phyloP scores from a whole-genome alignment of 495 filamentous ascomycete species.

The Lasiosphaeria hispida region DNA sequence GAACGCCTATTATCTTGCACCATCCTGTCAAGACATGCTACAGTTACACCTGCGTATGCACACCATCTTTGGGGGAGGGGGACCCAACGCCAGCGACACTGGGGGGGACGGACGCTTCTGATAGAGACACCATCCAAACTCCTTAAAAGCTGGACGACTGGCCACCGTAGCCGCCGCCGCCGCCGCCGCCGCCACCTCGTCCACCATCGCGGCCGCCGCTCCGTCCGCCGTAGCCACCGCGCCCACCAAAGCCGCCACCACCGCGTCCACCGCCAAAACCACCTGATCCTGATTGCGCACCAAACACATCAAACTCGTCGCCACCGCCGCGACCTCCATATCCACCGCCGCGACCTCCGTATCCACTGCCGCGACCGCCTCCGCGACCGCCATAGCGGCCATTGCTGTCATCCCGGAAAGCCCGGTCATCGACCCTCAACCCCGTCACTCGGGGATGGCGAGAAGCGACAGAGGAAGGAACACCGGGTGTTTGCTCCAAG shows the following conservation, averaged over 20 bases:
- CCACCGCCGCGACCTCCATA: conserved; percentile 10
- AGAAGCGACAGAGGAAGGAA: conserved; percentile 28
- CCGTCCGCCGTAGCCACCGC: neutral
- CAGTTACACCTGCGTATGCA: conserved; percentile 1
- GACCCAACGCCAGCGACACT: too few relatives aligned
- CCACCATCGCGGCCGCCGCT: neutral
- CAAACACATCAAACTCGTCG: neutral
- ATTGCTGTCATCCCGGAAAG: conserved; percentile 3
- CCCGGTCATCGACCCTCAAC: conserved; percentile 38
- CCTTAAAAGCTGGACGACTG: conserved; percentile 3
- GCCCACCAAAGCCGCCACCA: conserved; percentile 20
- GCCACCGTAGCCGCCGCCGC: neutral
- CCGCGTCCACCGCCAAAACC: conserved; percentile 8
- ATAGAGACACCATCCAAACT: neutral
- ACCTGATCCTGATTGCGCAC: too few relatives aligned
- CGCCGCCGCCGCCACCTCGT: neutral
- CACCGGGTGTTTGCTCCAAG: conserved; percentile 53
- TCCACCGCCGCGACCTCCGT: neutral
- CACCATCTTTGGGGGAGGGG: too few relatives aligned
- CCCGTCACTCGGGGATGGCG: conserved; percentile 14
- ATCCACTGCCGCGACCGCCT: neutral
- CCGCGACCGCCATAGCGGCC: conserved; percentile 1
- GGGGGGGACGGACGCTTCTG: too few relatives aligned
- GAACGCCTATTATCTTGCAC: neutral
- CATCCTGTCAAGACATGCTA: conserved; percentile 7